Evolutionary conservation across 2,329 filamentous ascomycete genomes (phyloP).

Genomic region (Malbranchea zuffiana): DNA sequence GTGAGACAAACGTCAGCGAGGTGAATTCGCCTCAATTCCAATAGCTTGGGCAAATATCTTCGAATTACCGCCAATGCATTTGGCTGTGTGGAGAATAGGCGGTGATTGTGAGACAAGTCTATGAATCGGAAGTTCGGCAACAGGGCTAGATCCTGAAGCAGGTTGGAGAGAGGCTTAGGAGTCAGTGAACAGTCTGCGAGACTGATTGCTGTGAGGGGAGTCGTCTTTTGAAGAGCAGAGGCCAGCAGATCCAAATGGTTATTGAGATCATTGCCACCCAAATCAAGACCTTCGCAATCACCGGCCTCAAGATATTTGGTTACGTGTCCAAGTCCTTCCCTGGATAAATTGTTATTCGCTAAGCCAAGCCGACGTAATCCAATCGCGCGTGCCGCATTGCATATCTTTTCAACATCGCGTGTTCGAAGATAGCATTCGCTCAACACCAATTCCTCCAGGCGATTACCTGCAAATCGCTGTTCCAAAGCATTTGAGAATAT

Average conservation of each 20-base stretch:
- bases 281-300: slow-evolving; percentile 74
- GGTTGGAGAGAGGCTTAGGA: slow-evolving; percentile 57
- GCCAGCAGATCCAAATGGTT: slow-evolving; percentile 37
- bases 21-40: slow-evolving; percentile 70
- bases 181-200: slow-evolving; percentile 75
- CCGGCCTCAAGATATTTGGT: slow-evolving; percentile 64
- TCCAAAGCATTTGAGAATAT: slow-evolving; percentile 65
- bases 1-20: slow-evolving; percentile 73
- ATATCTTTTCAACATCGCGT: slow-evolving; percentile 59
- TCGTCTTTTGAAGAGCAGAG: slow-evolving; percentile 31
- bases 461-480: slow-evolving; percentile 62
- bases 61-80: slow-evolving; percentile 64
- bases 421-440: slow-evolving; percentile 65
- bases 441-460: slow-evolving; percentile 71
- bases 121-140: slow-evolving; percentile 73
- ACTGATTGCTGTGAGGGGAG: slow-evolving; percentile 66
- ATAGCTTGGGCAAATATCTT: slow-evolving; percentile 73
- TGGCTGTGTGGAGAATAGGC: slow-evolving; percentile 63
- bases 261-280: slow-evolving; percentile 69
- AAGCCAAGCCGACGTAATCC: slow-evolving; percentile 70
- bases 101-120: slow-evolving; percentile 80
- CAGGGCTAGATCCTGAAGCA: slow-evolving; percentile 62
- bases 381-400: slow-evolving; percentile 72
- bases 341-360: slow-evolving; percentile 67
- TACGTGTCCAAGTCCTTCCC: slow-evolving; percentile 63